Evolutionary conservation across 805 yeast species (phyloP).

Genomic region (Starmerella bombi): DNA sequence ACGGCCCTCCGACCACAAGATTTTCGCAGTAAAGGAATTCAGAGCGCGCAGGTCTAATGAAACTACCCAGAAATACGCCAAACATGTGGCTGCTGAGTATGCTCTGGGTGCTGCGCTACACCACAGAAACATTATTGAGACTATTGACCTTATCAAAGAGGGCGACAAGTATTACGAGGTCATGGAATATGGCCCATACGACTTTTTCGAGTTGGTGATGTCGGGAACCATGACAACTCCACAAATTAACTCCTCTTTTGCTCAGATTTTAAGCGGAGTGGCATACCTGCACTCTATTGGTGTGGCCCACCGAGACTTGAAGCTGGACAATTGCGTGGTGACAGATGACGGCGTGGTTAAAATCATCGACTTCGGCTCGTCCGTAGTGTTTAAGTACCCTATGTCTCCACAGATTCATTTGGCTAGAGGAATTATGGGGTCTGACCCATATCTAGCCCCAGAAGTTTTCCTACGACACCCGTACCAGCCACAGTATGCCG

Average conservation of each 20-base stretch:
- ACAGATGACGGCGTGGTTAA: conserved; percentile 72
- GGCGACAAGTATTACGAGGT: conserved; percentile 52
- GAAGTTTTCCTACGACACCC: conserved; percentile 50
- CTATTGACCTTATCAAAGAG: conserved; percentile 67
- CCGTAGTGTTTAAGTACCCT: conserved; percentile 65
- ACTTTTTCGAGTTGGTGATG: conserved; percentile 89
- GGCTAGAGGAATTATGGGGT: conserved; percentile 82
- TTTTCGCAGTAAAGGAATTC: conserved; percentile 82
- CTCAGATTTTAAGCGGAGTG: conserved; percentile 67
- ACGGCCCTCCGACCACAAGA: conserved; percentile 42
- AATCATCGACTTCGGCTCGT: conserved; percentile 88
- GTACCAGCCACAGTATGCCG: conserved; percentile 81
- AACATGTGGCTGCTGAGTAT: conserved; percentile 71
- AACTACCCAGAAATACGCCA: conserved; percentile 52
- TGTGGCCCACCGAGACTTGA: conserved; percentile 83
- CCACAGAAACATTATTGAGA: conserved; percentile 69
- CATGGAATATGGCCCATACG: conserved; percentile 88
- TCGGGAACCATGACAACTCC: conserved; percentile 57
- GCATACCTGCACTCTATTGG: conserved; percentile 66
- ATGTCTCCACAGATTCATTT: conserved; percentile 43
- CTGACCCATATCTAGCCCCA: conserved; percentile 92
- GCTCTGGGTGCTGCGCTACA: conserved; percentile 64
- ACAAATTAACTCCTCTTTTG: conserved; percentile 70
- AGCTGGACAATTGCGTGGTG: conserved; percentile 84
- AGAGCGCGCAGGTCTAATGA: conserved; percentile 52